These are phyloP conservation scores for Dillenia turbinata DNA, from an alignment of 164 flowering plant species.

Conservation along the genomic window DNA sequence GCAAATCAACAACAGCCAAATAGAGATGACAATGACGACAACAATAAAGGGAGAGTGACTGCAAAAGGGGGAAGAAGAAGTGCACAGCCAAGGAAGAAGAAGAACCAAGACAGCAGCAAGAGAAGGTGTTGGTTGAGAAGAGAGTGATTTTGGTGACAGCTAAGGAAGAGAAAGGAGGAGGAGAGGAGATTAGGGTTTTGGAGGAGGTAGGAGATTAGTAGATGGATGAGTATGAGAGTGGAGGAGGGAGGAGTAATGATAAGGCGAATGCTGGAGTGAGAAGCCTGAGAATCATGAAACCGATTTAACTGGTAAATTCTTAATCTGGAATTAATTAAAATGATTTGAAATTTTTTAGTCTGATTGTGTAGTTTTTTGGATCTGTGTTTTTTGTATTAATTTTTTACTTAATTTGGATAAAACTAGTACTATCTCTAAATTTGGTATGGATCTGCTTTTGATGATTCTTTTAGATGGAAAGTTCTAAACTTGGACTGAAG, in stretches of 20 bases:
- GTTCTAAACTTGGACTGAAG: too few species aligned
- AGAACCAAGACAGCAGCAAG: background rate
- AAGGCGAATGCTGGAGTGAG: constrained; percentile 39
- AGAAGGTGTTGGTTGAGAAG: constrained; percentile 4
- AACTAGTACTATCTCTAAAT: too few species aligned
- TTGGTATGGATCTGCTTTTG: too few species aligned
- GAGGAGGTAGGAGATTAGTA: constrained; percentile 32
- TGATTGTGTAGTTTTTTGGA: too few species aligned
- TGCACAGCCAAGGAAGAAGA: constrained; percentile 13
- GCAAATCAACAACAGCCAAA: too few species aligned
- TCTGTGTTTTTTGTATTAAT: too few species aligned
- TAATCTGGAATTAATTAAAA: too few species aligned
- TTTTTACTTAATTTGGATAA: too few species aligned
- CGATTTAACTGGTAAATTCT: too few species aligned
- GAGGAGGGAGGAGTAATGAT: constrained; percentile 45
- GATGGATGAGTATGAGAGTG: constrained; percentile 68
- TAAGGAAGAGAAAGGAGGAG: constrained; percentile 3
- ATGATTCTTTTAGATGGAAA: too few species aligned
- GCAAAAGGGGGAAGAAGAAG: constrained; percentile 15
- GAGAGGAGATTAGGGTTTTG: background rate
- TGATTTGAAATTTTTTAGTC: too few species aligned
- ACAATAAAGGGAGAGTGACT: background rate
- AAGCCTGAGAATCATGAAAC: too few species aligned
- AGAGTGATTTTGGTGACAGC: background rate
- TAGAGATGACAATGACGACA: background rate